A percentile compares a stretch with the other conserved stretches of the same genome.
Conservation (phyloP, 2,329 filamentous ascomycete species). For the Aaosphaeria arxii region DNA sequence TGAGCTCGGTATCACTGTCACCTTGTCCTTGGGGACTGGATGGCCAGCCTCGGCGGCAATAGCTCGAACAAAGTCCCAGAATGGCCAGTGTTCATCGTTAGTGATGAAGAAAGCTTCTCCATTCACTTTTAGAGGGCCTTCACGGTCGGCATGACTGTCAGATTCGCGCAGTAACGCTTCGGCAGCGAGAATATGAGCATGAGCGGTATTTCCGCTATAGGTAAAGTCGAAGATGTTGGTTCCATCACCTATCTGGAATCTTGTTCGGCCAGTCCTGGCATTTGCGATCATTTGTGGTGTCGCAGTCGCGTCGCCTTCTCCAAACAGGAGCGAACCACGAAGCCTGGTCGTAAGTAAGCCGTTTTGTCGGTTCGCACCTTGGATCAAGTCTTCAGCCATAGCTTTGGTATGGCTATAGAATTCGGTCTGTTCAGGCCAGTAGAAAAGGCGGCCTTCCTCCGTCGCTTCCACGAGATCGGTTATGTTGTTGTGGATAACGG, state of each 20-base stretch:
- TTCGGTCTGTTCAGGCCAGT: conserved; percentile 3
- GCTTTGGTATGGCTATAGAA: conserved; percentile 12
- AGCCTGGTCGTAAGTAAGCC: conserved; percentile 9
- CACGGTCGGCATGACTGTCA: neutral
- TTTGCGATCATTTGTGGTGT: conserved; percentile 6
- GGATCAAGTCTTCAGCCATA: conserved; percentile 13
- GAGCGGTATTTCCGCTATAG: conserved; percentile 13
- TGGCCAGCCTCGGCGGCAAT: conserved; percentile 7
- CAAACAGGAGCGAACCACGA: conserved; percentile 6
- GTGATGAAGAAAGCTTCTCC: conserved; percentile 18
- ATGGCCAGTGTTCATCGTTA: conserved; percentile 14
- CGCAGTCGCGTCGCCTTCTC: conserved; percentile 9
- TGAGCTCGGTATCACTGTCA: conserved; percentile 7
- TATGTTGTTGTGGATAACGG: conserved; percentile 14
- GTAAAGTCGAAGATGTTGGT: conserved; percentile 17
- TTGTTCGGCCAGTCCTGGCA: conserved; percentile 5
- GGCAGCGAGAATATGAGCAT: conserved; percentile 13
- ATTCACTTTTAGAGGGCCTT: conserved; percentile 6
- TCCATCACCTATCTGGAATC: conserved; percentile 12
- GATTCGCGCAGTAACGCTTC: conserved; percentile 4
- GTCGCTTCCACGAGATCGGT: conserved; percentile 9
- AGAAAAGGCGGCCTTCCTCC: conserved; percentile 6
- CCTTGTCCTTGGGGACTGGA: conserved; percentile 9
- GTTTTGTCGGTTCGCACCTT: conserved; percentile 11
- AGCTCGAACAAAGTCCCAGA: conserved; percentile 11